Base-by-base conservation (phyloP, 129 eudicot species). In the Ambrosia artemisiifolia region DNA sequence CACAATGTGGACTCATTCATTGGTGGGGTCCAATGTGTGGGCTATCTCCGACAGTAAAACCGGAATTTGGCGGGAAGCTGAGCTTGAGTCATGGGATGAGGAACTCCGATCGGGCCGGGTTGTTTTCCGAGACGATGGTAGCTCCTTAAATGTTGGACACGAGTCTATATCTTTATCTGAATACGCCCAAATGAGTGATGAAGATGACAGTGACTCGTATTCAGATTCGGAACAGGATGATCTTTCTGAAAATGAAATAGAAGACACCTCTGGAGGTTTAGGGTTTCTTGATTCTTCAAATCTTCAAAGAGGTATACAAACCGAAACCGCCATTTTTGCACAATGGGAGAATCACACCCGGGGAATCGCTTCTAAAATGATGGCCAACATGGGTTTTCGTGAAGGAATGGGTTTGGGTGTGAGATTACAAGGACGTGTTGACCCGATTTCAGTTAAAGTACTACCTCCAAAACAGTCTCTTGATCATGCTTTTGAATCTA, bases 341-440 rank as follows among this genome's bases (percentile, higher is more conserved):
- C 81, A 79, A 67, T 93, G 98, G 98, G 98, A 93, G 71, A 93
- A 93, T 85, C 98, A 93, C 86, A 93, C 98, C 2, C 85, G 98
- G 0, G 98, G 98, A 13, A 80, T 93, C 19, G 96, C 98, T 50
- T 93, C 98, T 1, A 93, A 90, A 63, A 90, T 93, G 96, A 93
- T 93, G 98, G 98, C 98, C 10, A 93, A 73, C 69, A 93, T 93
- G 98, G 98, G 98, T 70, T 93, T 87, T 73, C 78, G 87, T 4
- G 96, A 93, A 78, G 98, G 98, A 54, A 93, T 93, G 98, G 98
- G 98, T 11, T 84, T 93, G 35, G 98, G 98, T 14, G 85, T 77
- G 19, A 75, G 91, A 9, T 96, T 96, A 38, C 96, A 93, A 65
- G 98, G 98, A 61, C 86, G 84, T 55, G 74, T 93, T 47, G 75